Base-by-base conservation (phyloP, 1,284 basidiomycete species). In the Fomitopsis schrenkii region DNA sequence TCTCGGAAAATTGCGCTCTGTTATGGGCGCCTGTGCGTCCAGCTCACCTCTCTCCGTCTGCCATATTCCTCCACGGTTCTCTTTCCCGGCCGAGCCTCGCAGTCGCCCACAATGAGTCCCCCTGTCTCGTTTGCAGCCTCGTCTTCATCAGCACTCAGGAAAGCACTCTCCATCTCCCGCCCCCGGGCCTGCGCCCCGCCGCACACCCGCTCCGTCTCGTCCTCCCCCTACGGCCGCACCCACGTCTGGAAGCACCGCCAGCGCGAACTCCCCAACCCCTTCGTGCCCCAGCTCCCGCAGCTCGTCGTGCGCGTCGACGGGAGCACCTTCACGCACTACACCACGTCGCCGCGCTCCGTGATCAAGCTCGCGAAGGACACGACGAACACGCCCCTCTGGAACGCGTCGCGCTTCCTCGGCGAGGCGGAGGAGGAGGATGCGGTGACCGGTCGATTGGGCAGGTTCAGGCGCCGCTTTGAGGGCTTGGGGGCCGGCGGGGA, bases 341-440 rank as follows among this genome's bases (percentile, higher is more conserved):
- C 90, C 9, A 95, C 94, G 0, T 93, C 93, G 0, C 94, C 94
- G 0, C 85, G 87, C 5, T 88, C 90, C 3, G 74, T 84, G 48
- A 81, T 93, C 48, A 83, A 86, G 46, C 79, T 94, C 52, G 91
- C 92, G 26, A 86, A 93, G 46, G 94, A 95, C 70, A 87, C 90
- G 57, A 93, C 90, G 15, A 95, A 94, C 73, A 91, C 94, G 72
- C 90, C 89, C 10, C 74, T 93, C 28, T 96, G 87, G 91, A 88
- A 89, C 71, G 80, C 85, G 33, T 71, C 72, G 0, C 61, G 67
- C n/a, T 69, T 69, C 60, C 72, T 77, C 22, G 80, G 82, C 10
- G 76, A 79, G 38, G 77, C 79, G 42, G 88, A 89, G 66, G 90
- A 90, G 64, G 85, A 82, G 62, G 85, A 84, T 63, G 85, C 85